Evolutionary conservation across 1,284 basidiomycete species (phyloP).

Genomic region (Moesziomyces sp.): DNA sequence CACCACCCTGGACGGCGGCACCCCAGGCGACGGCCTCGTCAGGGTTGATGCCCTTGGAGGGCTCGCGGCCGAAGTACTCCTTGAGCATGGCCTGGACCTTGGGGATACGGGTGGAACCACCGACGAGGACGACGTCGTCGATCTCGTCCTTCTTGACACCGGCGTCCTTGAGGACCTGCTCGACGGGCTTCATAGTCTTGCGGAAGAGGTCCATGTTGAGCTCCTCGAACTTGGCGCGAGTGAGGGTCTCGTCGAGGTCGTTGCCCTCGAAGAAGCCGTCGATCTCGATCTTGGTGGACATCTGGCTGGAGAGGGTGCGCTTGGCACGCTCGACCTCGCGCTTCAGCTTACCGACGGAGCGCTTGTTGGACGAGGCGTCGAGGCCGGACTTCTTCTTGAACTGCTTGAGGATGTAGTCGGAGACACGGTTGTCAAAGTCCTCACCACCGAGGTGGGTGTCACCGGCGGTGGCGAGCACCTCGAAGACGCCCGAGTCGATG

Average conservation of each 20-base stretch:
- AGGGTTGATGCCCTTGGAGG: constrained; percentile 91
- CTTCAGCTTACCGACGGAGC: constrained; percentile 95
- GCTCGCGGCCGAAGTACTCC: constrained; percentile 93
- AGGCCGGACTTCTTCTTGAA: constrained; percentile 68
- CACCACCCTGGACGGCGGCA: constrained; percentile 97
- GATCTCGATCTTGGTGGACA: constrained; percentile 79
- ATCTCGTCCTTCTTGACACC: constrained; percentile 97
- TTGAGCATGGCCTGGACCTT: constrained; percentile 92
- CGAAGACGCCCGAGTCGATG: constrained; percentile 96
- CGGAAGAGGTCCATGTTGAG: constrained; percentile 98
- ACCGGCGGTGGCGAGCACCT: constrained; percentile 96
- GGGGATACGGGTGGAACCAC: constrained; percentile 98
- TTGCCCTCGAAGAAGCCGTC: constrained; percentile 91
- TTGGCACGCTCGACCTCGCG: constrained; percentile 99
- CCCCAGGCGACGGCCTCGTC: constrained; percentile 83
- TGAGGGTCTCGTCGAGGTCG: constrained; percentile 95
- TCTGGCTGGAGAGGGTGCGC: constrained; percentile 87
- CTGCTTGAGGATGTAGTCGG: constrained; percentile 67
- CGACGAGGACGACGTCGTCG: constrained; percentile 95
- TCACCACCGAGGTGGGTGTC: constrained; percentile 99
- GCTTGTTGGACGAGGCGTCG: constrained; percentile 85
- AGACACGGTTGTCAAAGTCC: constrained; percentile 89
- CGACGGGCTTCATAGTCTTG: constrained; percentile 99
- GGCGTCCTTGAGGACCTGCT: constrained; percentile 97
- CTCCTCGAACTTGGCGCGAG: constrained; percentile 96